Base-by-base conservation (phyloP, 1,139 yeast genomes). In the Arxiozyma bovina region DNA sequence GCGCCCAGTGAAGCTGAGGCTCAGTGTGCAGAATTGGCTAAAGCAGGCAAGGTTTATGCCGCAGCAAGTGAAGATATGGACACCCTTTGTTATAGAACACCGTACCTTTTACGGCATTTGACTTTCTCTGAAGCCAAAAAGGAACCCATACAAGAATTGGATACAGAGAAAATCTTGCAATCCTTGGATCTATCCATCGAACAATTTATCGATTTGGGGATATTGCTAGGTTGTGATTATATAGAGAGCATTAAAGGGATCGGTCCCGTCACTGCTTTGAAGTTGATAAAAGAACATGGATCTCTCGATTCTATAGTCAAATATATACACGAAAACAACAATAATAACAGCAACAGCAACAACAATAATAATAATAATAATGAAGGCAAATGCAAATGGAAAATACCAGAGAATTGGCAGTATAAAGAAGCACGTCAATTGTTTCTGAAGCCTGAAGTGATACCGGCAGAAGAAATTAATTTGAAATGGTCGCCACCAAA, bases 51-150 rank as follows among this genome's bases (percentile, higher is more conserved):
- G 66, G 98, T 93, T 0, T 93, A 83, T 68, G 99, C 96, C 15
- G 96, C 99, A 1, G 99, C 98, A 0, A 87, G 96, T 3, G 99
- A 93, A 69, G 99, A 93, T 80, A 93, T 93, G 99, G 99, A 93
- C 72, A 94, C 99, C 0, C 71, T 93, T 55, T 93, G 98, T 65
- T 93, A 93, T 69, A 83, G 82, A 54, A 88, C 98, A 1, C 95
- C 96, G 1, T 82, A 74, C 57, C 73, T 93, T 55, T 75, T 93
- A 58, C 80, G 99, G 61, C 96, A 93, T 69, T 77, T 93, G 71
- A 93, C 98, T 0, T 93, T 91, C 60, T 83, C 97, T 1, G 99
- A 94, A 68, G 94, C 96, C 30, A 79, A 95, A 65, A 93, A 93
- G 68, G 81, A 88, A 72, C 97, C 98, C 11, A 86, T 93, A 54